Conservation (phyloP, 345 rosid genomes). For the Moricandia moricandioides region DNA sequence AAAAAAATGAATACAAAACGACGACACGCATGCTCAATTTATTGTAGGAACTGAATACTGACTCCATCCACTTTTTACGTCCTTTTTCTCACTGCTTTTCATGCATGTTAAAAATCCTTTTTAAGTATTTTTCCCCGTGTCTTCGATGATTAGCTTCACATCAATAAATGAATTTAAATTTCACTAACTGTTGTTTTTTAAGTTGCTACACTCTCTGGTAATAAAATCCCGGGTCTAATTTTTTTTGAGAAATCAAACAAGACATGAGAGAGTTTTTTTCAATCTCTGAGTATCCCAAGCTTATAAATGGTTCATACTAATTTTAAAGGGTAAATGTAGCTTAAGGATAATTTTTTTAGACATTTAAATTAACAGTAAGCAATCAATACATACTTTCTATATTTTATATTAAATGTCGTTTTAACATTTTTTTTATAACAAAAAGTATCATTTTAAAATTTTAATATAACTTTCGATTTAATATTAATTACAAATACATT, state of each 20-base stretch:
- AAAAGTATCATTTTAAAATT: too few relatives aligned
- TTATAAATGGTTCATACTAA: too few relatives aligned
- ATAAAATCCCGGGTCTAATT: background rate
- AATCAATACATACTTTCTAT: too few relatives aligned
- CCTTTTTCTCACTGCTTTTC: background rate
- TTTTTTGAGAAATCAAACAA: background rate
- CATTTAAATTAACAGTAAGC: too few relatives aligned
- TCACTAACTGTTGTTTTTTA: background rate
- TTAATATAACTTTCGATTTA: too few relatives aligned
- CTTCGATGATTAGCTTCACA: background rate
- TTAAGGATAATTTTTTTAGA: too few relatives aligned
- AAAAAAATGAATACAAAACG: slow-evolving; percentile 31
- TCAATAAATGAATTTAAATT: background rate
- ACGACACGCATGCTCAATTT: slow-evolving; percentile 24
- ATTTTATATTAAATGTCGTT: too few relatives aligned
- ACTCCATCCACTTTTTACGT: background rate
- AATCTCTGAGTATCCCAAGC: too few relatives aligned
- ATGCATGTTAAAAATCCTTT: background rate
- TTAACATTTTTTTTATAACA: too few relatives aligned
- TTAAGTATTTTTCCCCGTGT: background rate
- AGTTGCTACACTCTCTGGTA: background rate
- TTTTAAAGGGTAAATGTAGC: too few relatives aligned
- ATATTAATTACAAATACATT: too few relatives aligned
- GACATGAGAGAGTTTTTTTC: too few relatives aligned
- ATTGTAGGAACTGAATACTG: background rate